Conservation (phyloP, 192 early-diverging fungal genomes). For the Coemansia sp. region DNA sequence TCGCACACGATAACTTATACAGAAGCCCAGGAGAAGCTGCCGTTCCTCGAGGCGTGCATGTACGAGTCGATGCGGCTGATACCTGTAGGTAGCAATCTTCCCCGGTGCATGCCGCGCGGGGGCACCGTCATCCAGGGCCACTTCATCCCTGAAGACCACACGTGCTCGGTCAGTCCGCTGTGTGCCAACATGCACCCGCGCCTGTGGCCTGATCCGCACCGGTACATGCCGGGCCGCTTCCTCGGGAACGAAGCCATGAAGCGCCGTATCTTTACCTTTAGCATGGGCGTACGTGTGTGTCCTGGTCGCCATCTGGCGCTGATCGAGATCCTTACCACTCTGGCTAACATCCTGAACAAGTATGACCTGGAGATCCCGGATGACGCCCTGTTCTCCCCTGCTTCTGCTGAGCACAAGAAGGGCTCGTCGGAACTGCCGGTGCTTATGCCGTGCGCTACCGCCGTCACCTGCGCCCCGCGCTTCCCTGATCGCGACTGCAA, state of each 20-base stretch:
- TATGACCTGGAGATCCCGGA: conserved; percentile 33
- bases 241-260: conserved; percentile 8
- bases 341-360: conserved; percentile 37
- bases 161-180: conserved; percentile 29
- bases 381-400: conserved; percentile 31
- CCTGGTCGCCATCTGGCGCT: conserved; percentile 42
- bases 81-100: conserved; percentile 27
- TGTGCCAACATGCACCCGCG: conserved; percentile 17
- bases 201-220: conserved; percentile 20
- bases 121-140: conserved; percentile 33
- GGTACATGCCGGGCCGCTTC: conserved; percentile 32
- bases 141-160: conserved; percentile 40
- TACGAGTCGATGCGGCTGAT: conserved; percentile 45
- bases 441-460: conserved; percentile 23
- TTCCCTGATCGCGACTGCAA: conserved; percentile 49
- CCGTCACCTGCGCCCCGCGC: conserved; percentile 25
- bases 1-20: conserved; percentile 19
- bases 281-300: conserved; percentile 38
- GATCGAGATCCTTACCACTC: conserved; percentile 34
- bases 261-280: conserved; percentile 35
- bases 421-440: conserved; percentile 8
- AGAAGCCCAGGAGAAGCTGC: conserved; percentile 24
- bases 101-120: conserved; percentile 30
- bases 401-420: neutral
- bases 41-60: conserved; percentile 44